Percentiles rank a stretch among this genome's conserved stretches.
Evolutionary conservation across 331 rosid genomes (phyloP).

Genomic region (Pyracantha coccinea): DNA sequence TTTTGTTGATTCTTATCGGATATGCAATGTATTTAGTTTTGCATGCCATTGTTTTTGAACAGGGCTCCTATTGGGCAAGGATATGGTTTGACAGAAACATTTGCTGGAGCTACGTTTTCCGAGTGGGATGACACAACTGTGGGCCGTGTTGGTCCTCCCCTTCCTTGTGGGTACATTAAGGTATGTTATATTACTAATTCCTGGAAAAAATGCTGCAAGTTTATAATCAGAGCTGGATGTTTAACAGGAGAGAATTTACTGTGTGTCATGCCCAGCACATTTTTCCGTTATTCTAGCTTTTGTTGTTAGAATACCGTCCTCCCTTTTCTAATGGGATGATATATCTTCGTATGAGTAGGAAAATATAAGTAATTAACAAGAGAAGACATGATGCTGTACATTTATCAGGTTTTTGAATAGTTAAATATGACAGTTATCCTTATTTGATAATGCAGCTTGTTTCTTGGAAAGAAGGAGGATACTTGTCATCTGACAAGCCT

Average conservation of each 20-base stretch:
- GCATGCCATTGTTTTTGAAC: background rate
- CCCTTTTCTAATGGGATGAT: background rate
- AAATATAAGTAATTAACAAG: too few relatives aligned
- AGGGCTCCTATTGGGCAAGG: conserved; percentile 96
- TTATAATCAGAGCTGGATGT: background rate
- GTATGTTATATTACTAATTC: conserved; percentile 16
- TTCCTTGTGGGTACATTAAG: conserved; percentile 75
- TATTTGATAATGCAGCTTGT: conserved; percentile 57
- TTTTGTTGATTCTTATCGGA: background rate
- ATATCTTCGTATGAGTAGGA: background rate
- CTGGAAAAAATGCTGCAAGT: background rate
- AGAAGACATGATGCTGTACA: too few relatives aligned
- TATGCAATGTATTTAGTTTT: background rate
- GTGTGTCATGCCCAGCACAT: background rate
- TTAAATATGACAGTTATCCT: conserved; percentile 11
- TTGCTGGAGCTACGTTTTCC: conserved; percentile 91
- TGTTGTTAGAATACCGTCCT: background rate
- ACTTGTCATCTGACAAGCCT: conserved; percentile 71
- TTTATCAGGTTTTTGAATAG: background rate
- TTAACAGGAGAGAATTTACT: background rate
- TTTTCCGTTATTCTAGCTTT: background rate
- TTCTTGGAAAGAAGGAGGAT: conserved; percentile 94
- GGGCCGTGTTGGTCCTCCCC: conserved; percentile 99
- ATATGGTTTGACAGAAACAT: conserved; percentile 95
- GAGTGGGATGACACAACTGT: conserved; percentile 75